phyloP scores from a whole-genome alignment of 352 stramenopile genomes.

The Phytophthora uliginosa region DNA sequence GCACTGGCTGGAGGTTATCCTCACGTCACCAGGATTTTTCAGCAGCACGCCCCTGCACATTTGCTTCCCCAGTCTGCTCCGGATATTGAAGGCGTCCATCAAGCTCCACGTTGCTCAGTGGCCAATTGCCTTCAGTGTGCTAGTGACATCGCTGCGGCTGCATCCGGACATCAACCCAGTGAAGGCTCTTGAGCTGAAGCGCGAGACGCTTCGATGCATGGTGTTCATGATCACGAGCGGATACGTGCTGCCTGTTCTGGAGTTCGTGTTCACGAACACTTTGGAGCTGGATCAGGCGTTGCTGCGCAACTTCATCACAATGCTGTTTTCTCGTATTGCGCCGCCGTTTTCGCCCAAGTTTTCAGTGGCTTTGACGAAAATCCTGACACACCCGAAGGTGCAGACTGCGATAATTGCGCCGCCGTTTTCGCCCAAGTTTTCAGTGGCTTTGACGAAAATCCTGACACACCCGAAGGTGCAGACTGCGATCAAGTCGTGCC shows the following conservation, averaged over 20 bases:
- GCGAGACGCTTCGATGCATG: conserved; percentile 87
- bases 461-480: conserved; percentile 89
- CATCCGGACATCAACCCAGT: conserved; percentile 88
- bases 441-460: conserved; percentile 74
- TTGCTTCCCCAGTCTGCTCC: conserved; percentile 85
- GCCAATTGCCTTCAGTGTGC: conserved; percentile 84
- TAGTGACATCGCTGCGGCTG: conserved; percentile 79
- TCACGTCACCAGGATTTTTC: conserved; percentile 80
- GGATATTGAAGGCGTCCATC: conserved; percentile 84
- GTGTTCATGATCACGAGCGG: conserved; percentile 91
- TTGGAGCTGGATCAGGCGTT: conserved; percentile 86
- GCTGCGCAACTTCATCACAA: conserved; percentile 87
- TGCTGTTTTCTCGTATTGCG: conserved; percentile 79
- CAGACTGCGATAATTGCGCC: conserved; percentile 86
- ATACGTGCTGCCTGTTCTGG: conserved; percentile 86
- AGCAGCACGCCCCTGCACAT: conserved; percentile 89
- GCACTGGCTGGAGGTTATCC: conserved; percentile 85
- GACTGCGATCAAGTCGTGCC: conserved; percentile 85
- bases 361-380: conserved; percentile 69
- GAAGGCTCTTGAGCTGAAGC: conserved; percentile 88
- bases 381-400: conserved; percentile 88
- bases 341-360: conserved; percentile 86
- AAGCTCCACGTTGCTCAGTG: conserved; percentile 83
- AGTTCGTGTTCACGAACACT: conserved; percentile 87
- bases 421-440: conserved; percentile 86